These are phyloP conservation scores for Ganoderma meredithae DNA, from an alignment of 1,284 basidiomycete species.

Conservation along the genomic window DNA sequence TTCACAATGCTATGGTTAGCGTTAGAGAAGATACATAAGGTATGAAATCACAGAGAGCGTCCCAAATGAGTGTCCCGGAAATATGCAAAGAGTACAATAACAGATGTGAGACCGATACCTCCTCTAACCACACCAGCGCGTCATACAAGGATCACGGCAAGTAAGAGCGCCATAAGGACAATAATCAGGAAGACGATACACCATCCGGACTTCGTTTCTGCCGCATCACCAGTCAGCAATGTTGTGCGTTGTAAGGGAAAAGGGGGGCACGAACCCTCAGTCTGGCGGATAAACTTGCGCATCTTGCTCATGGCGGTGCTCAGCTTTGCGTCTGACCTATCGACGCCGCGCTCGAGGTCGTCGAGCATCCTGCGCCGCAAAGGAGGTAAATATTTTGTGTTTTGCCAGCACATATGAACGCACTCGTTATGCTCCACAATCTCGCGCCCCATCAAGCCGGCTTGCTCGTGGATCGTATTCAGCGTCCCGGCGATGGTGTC, in stretches of 20 bases:
- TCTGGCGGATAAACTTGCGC: constrained; percentile 83
- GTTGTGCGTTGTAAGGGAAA: not conserved
- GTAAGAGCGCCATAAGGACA: constrained; percentile 59
- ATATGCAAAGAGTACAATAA: constrained; percentile 28
- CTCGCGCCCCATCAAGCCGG: constrained; percentile 90
- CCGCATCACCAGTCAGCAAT: constrained; percentile 15
- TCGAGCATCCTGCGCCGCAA: constrained; percentile 72
- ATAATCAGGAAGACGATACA: constrained; percentile 69
- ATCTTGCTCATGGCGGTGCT: constrained; percentile 74
- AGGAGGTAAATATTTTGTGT: not conserved
- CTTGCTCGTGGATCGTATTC: constrained; percentile 83
- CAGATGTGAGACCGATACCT: constrained; percentile 16
- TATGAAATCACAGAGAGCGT: constrained; percentile 15
- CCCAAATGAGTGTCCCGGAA: constrained; percentile 23
- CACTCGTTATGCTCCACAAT: constrained; percentile 91
- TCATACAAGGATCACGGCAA: constrained; percentile 65
- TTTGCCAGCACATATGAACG: constrained; percentile 18
- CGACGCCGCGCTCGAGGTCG: constrained; percentile 81
- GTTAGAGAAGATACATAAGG: constrained; percentile 18
- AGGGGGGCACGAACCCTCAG: constrained; percentile 66
- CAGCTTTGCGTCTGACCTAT: constrained; percentile 76
- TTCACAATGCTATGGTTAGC: constrained; percentile 6
- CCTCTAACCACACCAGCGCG: not conserved
- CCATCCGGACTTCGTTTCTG: constrained; percentile 79
- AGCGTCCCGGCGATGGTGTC: constrained; percentile 87